Evolutionary conservation across 1,139 yeast genomes (phyloP).

Genomic region (Kluyveromyces sp.): DNA sequence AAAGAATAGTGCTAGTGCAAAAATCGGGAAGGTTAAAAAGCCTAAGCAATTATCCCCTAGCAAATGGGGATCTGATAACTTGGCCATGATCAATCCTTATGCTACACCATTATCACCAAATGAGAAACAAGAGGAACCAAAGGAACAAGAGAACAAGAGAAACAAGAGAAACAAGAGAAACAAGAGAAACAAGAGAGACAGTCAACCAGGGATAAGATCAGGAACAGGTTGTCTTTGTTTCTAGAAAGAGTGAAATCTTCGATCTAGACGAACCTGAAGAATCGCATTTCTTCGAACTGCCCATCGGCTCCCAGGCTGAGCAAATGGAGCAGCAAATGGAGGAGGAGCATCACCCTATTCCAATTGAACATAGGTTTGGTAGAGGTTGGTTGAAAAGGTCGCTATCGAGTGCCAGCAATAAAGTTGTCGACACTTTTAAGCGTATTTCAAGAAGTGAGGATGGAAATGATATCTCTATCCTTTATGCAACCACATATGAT

Average conservation of each 20-base stretch:
- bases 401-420: constrained; percentile 1
- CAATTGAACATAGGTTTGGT: background rate
- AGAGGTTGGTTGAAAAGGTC: background rate
- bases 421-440: background rate
- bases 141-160: too few species aligned
- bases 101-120: too few species aligned
- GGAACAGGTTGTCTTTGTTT: too few species aligned
- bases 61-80: background rate
- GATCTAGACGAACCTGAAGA: background rate
- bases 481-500: background rate
- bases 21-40: background rate
- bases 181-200: too few species aligned
- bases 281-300: too few species aligned
- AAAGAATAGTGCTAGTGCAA: background rate
- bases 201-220: too few species aligned
- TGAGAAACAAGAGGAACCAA: background rate
- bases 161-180: too few species aligned
- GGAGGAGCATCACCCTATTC: too few species aligned
- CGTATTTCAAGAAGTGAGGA: background rate
- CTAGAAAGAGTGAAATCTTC: background rate
- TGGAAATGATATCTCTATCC: background rate
- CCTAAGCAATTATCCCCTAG: background rate
- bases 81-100: background rate
- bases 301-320: too few species aligned
- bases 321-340: background rate